Evolutionary conservation across 108 stramenopile species (phyloP).

Genomic region (Skeletonema tropicum): DNA sequence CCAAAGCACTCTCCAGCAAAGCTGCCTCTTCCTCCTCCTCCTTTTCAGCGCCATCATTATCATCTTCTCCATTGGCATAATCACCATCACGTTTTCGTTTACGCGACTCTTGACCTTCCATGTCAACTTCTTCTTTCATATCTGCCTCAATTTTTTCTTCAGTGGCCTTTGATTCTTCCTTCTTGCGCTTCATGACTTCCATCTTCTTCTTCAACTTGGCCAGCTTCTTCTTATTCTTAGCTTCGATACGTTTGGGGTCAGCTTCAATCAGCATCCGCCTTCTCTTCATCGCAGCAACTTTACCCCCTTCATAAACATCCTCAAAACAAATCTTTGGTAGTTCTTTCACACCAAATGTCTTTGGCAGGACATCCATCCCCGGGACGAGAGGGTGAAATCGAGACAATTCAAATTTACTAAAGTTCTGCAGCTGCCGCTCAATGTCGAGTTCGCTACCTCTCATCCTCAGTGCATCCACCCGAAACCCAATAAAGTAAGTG

Average conservation of each 20-base stretch:
- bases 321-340: conserved; percentile 81
- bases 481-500: conserved; percentile 87
- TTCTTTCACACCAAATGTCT: conserved; percentile 74
- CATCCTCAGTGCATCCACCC: conserved; percentile 82
- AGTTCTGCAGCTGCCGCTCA: conserved; percentile 82
- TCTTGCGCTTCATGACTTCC: conserved; percentile 76
- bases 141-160: conserved; percentile 22
- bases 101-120: conserved; percentile 18
- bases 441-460: conserved; percentile 83
- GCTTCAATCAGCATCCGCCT: conserved; percentile 72
- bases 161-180: conserved; percentile 50
- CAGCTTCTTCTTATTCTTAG: conserved; percentile 58
- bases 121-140: conserved; percentile 37
- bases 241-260: conserved; percentile 77
- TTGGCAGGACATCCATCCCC: conserved; percentile 86
- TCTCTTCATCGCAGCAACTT: conserved; percentile 84
- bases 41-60: conserved; percentile 21
- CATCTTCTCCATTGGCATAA: conserved; percentile 25
- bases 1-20: conserved; percentile 76
- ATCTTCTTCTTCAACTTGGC: conserved; percentile 80
- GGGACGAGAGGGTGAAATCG: conserved; percentile 72
- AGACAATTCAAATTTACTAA: conserved; percentile 82
- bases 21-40: conserved; percentile 66
- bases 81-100: conserved; percentile 50
- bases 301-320: conserved; percentile 82